phyloP scores from a whole-genome alignment of 768 basidiomycete genomes.

The Naganishia vishniacii region DNA sequence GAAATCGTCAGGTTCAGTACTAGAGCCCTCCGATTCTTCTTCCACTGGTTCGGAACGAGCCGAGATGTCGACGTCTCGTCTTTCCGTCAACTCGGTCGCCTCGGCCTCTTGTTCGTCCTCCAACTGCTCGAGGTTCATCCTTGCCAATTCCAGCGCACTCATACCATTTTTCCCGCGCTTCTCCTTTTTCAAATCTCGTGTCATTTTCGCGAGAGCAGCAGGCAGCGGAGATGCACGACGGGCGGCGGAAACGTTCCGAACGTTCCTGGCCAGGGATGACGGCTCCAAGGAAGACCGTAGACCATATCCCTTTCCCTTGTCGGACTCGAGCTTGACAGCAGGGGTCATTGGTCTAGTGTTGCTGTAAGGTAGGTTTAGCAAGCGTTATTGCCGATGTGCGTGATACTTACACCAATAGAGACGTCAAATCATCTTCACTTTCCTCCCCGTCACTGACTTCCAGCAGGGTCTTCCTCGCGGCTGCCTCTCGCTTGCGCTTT shows the following conservation, averaged over 20 bases:
- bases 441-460: not conserved
- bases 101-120: constrained; percentile 1
- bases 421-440: constrained; percentile 7
- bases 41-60: not conserved
- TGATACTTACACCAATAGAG: not conserved
- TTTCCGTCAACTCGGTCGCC: not conserved
- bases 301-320: not conserved
- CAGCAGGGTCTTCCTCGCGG: not conserved
- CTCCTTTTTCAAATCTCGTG: constrained; percentile 8
- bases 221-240: constrained; percentile 1
- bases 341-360: not conserved
- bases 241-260: not conserved
- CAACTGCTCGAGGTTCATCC: not conserved
- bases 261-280: not conserved
- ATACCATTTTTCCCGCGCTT: not conserved
- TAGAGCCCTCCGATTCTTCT: not conserved
- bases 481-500: constrained; percentile 10
- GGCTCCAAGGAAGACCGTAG: not conserved
- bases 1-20: not conserved
- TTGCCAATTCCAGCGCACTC: constrained; percentile 1
- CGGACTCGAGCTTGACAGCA: not conserved
- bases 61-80: not conserved
- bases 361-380: not conserved
- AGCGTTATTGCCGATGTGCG: too few species aligned
- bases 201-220: not conserved